Base-by-base conservation (phyloP, 768 basidiomycete genomes). In the Trichaptum fuscoviolaceum region DNA sequence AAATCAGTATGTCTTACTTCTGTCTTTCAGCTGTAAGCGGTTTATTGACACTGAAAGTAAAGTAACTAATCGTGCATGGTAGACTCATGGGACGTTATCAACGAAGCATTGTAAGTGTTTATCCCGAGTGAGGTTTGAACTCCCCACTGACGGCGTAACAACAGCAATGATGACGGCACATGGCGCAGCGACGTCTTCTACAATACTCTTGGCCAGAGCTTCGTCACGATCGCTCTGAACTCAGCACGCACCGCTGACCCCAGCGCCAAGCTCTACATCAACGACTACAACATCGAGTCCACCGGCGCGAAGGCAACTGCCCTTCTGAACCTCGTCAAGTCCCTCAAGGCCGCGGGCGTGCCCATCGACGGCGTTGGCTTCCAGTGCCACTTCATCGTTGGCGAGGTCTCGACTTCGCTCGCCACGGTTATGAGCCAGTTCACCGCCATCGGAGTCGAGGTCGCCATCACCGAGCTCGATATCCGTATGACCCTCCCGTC, bases 391-490 rank as follows among this genome's bases (percentile, higher is more conserved):
- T 77, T 88, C 68, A 84, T 86, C 70, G 82, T 88, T 27, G 87
- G 86, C 24, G 70, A 82, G 67, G 78, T 89, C 18, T 84, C 86
- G 1, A 74, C 80, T 2, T 67, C 71, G n/a, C 73, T 89, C 62
- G 76, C 82, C 65, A 73, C 78, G 1, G 84, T 84, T 67, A 75
- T 88, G 65, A 72, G 81, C 67, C 77, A 81, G 63, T 84, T 89
- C 71, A 81, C 84, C 15, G 81, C 81, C 12, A 82, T 88, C 27
- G 87, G 89, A 4, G 77, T 90, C 58, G 88, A 89, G 69, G 84
- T 89, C 26, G 87, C 87, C 10, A 83, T 89, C 69, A 90, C 88
- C 2, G 88, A 89, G 72, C 81, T 90, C 62, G 88, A 90, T 71
- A 85, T 85, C 70, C 80, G 87, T 62, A 86, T 87, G 79, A 79